These are phyloP conservation scores for Massospora cicadina DNA, from an alignment of 371 early-diverging fungal genomes.

Conservation along the genomic window DNA sequence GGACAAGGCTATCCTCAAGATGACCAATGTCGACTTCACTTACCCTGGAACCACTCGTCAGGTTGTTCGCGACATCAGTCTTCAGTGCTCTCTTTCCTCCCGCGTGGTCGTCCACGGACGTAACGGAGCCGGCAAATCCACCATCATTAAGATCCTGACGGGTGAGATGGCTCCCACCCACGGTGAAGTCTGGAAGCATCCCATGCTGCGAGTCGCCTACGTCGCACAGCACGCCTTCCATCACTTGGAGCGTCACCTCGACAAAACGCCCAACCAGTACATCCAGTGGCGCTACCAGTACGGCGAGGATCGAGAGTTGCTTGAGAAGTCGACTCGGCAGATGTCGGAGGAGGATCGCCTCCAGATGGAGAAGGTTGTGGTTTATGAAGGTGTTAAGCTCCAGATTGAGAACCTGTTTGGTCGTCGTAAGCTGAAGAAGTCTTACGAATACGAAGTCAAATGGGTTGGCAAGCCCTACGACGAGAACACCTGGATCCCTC, in stretches of 20 bases:
- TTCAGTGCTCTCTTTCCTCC: slow-evolving; percentile 43
- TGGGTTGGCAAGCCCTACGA: slow-evolving; percentile 37
- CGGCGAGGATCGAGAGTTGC: slow-evolving; percentile 45
- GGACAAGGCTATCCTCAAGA: slow-evolving; percentile 44
- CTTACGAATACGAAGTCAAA: slow-evolving; percentile 44
- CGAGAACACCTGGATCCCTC: slow-evolving; percentile 51
- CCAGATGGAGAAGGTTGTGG: slow-evolving; percentile 35
- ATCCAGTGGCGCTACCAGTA: slow-evolving; percentile 51
- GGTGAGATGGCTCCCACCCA: slow-evolving; percentile 40
- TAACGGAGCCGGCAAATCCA: slow-evolving; percentile 54
- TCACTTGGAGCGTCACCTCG: slow-evolving; percentile 48
- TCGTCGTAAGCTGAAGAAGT: slow-evolving; percentile 49
- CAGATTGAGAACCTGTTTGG: slow-evolving; percentile 34
- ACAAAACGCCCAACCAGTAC: slow-evolving; percentile 43
- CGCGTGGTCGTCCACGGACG: slow-evolving; percentile 41
- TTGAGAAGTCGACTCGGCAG: slow-evolving; percentile 37
- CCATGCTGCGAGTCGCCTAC: slow-evolving; percentile 48
- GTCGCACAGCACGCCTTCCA: slow-evolving; percentile 70
- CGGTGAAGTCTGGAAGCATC: slow-evolving; percentile 56
- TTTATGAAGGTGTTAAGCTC: slow-evolving; percentile 43
- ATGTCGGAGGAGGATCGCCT: slow-evolving; percentile 42
- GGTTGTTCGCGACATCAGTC: slow-evolving; percentile 31
- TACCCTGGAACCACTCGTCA: slow-evolving; percentile 38
- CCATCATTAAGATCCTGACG: slow-evolving; percentile 68
- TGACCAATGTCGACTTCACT: slow-evolving; percentile 40